Percentiles rank a stretch among this genome's conserved stretches.
phyloP scores from a whole-genome alignment of 139 green algal genomes.

The Chlorella sp. region DNA sequence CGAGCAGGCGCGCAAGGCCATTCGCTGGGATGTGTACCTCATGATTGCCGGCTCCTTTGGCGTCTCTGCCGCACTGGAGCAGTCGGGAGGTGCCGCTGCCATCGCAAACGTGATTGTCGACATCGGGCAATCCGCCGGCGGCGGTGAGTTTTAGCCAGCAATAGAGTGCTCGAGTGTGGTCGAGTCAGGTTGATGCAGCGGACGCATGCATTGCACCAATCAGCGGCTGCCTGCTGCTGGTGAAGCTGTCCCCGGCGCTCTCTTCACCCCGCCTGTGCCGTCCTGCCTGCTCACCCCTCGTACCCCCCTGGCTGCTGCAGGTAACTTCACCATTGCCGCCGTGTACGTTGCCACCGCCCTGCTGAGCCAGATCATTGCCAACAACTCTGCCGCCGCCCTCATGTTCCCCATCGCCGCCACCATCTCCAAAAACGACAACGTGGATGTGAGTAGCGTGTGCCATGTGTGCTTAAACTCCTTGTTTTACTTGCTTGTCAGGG shows the following conservation, averaged over 20 bases:
- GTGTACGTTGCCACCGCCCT: constrained; percentile 66
- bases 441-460: constrained; percentile 28
- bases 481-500: too few species aligned
- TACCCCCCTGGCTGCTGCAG: too few species aligned
- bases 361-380: constrained; percentile 67
- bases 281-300: too few species aligned
- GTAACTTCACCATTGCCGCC: constrained; percentile 48
- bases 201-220: too few species aligned
- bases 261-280: too few species aligned
- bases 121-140: constrained; percentile 47
- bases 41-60: constrained; percentile 67
- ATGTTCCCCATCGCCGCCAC: constrained; percentile 60
- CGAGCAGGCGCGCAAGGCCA: constrained; percentile 56
- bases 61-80: constrained; percentile 50
- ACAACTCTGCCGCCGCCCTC: constrained; percentile 69
- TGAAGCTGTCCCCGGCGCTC: too few species aligned
- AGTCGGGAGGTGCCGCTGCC: constrained; percentile 49
- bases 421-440: constrained; percentile 47
- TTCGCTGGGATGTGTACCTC: constrained; percentile 65
- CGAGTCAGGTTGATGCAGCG: too few species aligned
- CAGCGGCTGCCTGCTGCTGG: too few species aligned
- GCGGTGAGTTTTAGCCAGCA: background rate
- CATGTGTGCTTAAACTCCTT: too few species aligned
- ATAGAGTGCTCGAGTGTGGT: too few species aligned
- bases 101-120: constrained; percentile 56